Evolutionary conservation across 192 early-diverging fungal genomes (phyloP), one percentile per base, ranked within the genome.

Genomic region (Linnemannia hyalina): DNA sequence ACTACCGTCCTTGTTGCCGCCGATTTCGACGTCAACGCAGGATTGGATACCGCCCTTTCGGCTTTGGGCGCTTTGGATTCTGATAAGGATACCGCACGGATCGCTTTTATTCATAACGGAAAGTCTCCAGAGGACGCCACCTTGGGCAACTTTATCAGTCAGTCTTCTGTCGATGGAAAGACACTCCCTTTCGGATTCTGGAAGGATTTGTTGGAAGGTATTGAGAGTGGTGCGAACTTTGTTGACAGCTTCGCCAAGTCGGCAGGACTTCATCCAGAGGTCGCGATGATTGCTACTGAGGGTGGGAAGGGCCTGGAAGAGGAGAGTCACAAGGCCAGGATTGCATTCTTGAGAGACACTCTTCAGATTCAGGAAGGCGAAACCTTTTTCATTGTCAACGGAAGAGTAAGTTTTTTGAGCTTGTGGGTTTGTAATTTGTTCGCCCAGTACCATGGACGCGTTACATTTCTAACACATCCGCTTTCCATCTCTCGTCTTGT

Each of bases 341-440:
- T 77, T 4, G 26, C 13, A 1, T 82, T 88, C 68, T 74, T 85
- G 46, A 78, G 32, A 40, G 81, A 84, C 18, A 69, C 42, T 2
- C 35, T 83, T 18, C 73, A 84, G 46, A 55, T 68, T 5, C 70
- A 76, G 20, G 75, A 79, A 22, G 77, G 77, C 23, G 78, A 85
- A 7, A 81, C 73, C 41, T 74, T 76, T 22, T 74, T 95, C 29
- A 85, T 94, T n/a, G 85, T 93, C 32, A 95, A 96, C 70, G 95
- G 94, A 10, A 90, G 95, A 32, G 88, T 94, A 82, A 76, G 89
- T 79, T 22, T 9, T 11, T 55, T 4, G 49, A 11, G 29, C 75
- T 68, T 52, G 41, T n/a, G 9, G 9, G 11, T 4, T 42, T 42
- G 6, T 11, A n/a, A 7, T 68, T 68, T 23, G n/a, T 22, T 26